phyloP scores from a whole-genome alignment of 106 monocot species.

The Narthecium ossifragum region DNA sequence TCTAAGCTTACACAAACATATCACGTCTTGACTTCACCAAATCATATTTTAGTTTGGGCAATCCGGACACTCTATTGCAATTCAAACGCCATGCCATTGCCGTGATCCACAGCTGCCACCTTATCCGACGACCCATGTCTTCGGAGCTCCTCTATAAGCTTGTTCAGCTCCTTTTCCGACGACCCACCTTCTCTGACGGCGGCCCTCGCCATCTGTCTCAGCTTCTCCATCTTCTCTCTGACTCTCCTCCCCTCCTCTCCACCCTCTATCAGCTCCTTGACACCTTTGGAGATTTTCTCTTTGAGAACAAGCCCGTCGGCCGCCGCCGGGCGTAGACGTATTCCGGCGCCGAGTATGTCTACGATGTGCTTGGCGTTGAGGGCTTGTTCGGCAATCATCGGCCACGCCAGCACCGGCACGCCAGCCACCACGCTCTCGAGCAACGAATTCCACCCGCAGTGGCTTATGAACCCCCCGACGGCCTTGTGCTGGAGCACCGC shows the following conservation, averaged over 20 bases:
- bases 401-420: constrained; percentile 16
- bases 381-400: constrained; percentile 9
- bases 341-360: constrained; percentile 2
- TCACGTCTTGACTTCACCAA: too few relatives aligned
- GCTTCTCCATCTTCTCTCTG: constrained; percentile 4
- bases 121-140: too few relatives aligned
- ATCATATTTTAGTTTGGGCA: too few relatives aligned
- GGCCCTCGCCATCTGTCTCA: neutral
- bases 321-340: neutral
- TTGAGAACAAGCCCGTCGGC: neutral
- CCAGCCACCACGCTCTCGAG: constrained; percentile 6
- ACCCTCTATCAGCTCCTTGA: constrained; percentile 10
- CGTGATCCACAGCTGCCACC: too few relatives aligned
- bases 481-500: constrained; percentile 8
- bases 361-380: constrained; percentile 12
- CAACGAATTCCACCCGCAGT: constrained; percentile 23
- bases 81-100: too few relatives aligned
- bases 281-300: neutral
- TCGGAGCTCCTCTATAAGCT: constrained; percentile 7
- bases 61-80: too few relatives aligned
- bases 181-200: constrained; percentile 6
- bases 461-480: constrained; percentile 13
- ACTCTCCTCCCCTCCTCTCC: constrained; percentile 1
- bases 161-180: neutral
- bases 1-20: too few relatives aligned